These are phyloP conservation scores for Entophlyctis helioformis DNA, from an alignment of 192 early-diverging fungal genomes.

Conservation along the genomic window DNA sequence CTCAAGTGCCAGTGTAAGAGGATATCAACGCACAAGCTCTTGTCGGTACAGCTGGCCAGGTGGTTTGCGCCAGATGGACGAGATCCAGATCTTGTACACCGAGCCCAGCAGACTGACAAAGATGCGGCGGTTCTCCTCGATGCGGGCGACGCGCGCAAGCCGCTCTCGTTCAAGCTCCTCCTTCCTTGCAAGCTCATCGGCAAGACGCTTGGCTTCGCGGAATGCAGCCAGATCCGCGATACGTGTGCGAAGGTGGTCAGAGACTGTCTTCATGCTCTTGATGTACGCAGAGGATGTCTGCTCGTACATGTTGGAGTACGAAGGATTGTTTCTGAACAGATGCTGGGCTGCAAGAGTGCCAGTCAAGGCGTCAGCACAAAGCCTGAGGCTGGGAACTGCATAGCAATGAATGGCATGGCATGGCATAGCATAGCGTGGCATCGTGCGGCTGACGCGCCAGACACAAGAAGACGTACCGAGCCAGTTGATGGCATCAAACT, in stretches of 20 bases:
- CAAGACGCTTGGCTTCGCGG: constrained; percentile 16
- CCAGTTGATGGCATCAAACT: no score
- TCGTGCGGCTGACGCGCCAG: no score
- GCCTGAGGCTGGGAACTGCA: no score
- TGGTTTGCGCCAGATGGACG: constrained; percentile 17
- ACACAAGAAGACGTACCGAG: no score
- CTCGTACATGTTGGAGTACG: constrained; percentile 25
- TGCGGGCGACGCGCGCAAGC: constrained; percentile 13
- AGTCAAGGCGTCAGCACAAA: no score
- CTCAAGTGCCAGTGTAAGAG: no score
- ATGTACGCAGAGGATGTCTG: constrained; percentile 22
- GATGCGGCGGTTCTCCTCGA: constrained; percentile 17
- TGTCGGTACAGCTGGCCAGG: constrained; percentile 14
- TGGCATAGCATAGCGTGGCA: no score
- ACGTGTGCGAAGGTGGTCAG: constrained; percentile 17
- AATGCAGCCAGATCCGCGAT: constrained; percentile 28
- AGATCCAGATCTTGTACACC: constrained; percentile 27
- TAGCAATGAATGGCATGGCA: no score
- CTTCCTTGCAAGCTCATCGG: constrained; percentile 24
- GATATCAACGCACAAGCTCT: constrained; percentile 36
- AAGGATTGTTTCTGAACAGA: constrained; percentile 42
- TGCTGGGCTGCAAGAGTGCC: constrained; percentile 44
- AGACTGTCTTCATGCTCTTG: constrained; percentile 14
- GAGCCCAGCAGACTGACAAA: constrained; percentile 27
- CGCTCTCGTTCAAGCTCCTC: constrained; percentile 22